phyloP scores from a whole-genome alignment of 2,329 filamentous ascomycete species.

The Zymoseptoria passerinii region DNA sequence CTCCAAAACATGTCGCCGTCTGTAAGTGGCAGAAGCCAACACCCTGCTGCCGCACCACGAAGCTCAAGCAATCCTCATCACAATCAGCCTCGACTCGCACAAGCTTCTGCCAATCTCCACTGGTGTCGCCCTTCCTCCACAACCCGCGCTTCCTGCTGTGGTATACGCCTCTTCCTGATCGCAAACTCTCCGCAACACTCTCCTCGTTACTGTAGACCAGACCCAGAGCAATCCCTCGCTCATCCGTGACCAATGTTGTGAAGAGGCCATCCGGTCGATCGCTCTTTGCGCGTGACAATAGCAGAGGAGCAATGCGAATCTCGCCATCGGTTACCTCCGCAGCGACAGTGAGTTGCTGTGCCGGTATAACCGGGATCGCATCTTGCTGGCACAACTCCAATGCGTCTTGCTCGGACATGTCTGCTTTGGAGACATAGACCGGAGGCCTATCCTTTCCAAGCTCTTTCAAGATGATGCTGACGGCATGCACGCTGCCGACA shows the following conservation, averaged over 20 bases:
- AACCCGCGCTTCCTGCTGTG: conserved; percentile 91
- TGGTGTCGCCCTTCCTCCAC: conserved; percentile 94
- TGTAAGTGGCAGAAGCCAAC: conserved; percentile 87
- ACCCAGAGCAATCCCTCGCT: conserved; percentile 73
- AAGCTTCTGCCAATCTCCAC: conserved; percentile 86
- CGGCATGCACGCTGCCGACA: conserved; percentile 32
- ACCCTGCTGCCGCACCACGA: conserved; percentile 82
- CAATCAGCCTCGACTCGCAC: conserved; percentile 81
- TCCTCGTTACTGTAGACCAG: conserved; percentile 91
- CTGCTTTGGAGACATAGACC: conserved; percentile 43
- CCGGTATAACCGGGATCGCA: conserved; percentile 65
- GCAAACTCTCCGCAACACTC: conserved; percentile 78
- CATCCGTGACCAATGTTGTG: conserved; percentile 84
- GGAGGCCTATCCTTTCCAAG: conserved; percentile 42
- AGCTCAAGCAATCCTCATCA: conserved; percentile 85
- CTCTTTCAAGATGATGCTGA: conserved; percentile 42
- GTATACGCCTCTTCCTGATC: conserved; percentile 78
- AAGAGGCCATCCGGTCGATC: conserved; percentile 78
- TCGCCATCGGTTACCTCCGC: conserved; percentile 48
- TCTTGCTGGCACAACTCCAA: conserved; percentile 37
- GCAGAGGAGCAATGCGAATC: conserved; percentile 60
- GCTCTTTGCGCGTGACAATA: conserved; percentile 67
- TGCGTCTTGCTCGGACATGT: conserved; percentile 33
- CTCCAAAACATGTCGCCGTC: conserved; percentile 86
- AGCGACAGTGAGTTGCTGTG: conserved; percentile 60